A percentile compares a stretch with the other conserved stretches of the same genome.
Conservation (phyloP, 805 yeast genomes). For the Zygotorulaspora sp. region DNA sequence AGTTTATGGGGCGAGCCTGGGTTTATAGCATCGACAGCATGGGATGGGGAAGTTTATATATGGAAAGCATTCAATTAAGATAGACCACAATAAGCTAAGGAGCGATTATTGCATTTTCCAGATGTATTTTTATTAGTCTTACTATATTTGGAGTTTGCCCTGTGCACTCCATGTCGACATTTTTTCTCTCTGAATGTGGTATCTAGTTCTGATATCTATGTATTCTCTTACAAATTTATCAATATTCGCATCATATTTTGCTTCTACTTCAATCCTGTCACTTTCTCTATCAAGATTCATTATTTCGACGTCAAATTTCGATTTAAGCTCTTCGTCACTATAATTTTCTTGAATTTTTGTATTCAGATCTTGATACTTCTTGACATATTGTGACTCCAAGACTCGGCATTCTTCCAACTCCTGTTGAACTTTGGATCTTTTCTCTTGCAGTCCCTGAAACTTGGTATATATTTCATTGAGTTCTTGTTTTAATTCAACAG, state of each 20-base stretch:
- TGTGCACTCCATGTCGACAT: slow-evolving; percentile 40
- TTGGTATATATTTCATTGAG: slow-evolving; percentile 22
- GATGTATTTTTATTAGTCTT: background rate
- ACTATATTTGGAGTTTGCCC: slow-evolving; percentile 16
- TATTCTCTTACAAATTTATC: slow-evolving; percentile 42
- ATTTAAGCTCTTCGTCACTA: slow-evolving; percentile 35
- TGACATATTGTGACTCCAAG: slow-evolving; percentile 30
- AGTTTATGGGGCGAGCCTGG: slow-evolving; percentile 96
- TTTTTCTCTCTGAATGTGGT: slow-evolving; percentile 45
- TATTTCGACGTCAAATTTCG: slow-evolving; percentile 29
- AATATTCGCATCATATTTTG: slow-evolving; percentile 29
- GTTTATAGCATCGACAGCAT: slow-evolving; percentile 90
- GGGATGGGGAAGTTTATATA: slow-evolving; percentile 92
- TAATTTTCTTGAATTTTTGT: slow-evolving; percentile 39
- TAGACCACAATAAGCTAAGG: background rate
- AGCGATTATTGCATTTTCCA: background rate
- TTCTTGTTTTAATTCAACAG: slow-evolving; percentile 11
- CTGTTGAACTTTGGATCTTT: slow-evolving; percentile 24
- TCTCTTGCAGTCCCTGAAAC: slow-evolving; percentile 24
- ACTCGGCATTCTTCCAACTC: slow-evolving; percentile 28
- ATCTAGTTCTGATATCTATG: slow-evolving; percentile 38
- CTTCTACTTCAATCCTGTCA: slow-evolving; percentile 16
- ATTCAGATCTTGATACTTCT: slow-evolving; percentile 38
- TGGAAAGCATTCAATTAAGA: slow-evolving; percentile 56
- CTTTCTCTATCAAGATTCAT: slow-evolving; percentile 31